phyloP scores from a whole-genome alignment of 208 protist genomes.

The Acanthamoeba triangularis region DNA sequence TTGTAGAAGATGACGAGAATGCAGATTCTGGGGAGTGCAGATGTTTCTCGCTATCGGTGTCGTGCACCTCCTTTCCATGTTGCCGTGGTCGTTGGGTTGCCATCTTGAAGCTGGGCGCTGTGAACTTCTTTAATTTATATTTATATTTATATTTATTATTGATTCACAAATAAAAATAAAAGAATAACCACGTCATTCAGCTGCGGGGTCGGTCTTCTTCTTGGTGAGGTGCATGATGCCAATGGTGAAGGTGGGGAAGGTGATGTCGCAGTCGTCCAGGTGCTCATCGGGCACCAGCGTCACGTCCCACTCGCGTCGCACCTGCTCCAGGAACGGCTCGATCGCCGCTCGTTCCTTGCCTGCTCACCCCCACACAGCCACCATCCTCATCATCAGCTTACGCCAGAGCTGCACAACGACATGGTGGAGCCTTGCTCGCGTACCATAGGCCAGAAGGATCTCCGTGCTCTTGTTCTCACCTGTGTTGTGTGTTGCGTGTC shows the following conservation, averaged over 20 bases:
- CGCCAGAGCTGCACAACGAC: too few species aligned
- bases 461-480: conserved; percentile 46
- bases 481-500: not conserved
- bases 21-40: not conserved
- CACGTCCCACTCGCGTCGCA: not conserved
- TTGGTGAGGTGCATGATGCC: conserved; percentile 66
- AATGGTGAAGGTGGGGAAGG: conserved; percentile 66
- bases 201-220: not conserved
- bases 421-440: not conserved
- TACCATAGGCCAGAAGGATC: conserved; percentile 60
- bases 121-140: too few species aligned
- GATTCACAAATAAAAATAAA: not conserved
- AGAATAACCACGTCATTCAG: too few species aligned
- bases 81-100: not conserved
- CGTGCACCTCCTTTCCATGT: not conserved
- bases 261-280: conserved; percentile 60
- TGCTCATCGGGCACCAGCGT: conserved; percentile 29
- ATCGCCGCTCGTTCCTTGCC: conserved; percentile 69
- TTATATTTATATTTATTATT: conserved; percentile 18
- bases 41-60: too few species aligned
- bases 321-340: conserved; percentile 42
- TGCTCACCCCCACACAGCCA: not conserved
- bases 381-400: too few species aligned
- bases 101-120: too few species aligned
- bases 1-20: not conserved